Evolutionary conservation across 2,329 filamentous ascomycete genomes (phyloP).

Genomic region (Fusarium acutatum): DNA sequence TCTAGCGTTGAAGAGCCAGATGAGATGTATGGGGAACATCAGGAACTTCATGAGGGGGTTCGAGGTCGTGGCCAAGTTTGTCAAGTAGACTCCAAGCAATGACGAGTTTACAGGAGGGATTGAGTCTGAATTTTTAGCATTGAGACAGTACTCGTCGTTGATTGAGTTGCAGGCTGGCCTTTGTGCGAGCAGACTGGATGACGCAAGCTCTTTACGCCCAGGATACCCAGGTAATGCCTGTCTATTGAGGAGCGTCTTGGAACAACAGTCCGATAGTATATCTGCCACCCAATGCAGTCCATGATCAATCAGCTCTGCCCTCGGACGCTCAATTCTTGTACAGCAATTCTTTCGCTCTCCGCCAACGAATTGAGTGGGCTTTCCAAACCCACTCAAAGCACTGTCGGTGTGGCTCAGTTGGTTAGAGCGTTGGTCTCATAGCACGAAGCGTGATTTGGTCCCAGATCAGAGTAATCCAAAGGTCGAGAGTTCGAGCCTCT

Average conservation of each 20-base stretch:
- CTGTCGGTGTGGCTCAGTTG: conserved; percentile 5
- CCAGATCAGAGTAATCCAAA: background rate
- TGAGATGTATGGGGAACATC: background rate
- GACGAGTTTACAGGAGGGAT: background rate
- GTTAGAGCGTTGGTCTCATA: conserved; percentile 7
- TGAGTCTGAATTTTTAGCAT: accelerated
- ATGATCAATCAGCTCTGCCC: background rate
- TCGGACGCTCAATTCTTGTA: background rate
- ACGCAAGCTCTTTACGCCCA: background rate
- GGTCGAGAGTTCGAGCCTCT: conserved; percentile 4
- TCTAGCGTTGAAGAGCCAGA: background rate
- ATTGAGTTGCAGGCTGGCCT: background rate
- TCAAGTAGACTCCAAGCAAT: background rate
- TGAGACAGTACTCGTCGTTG: background rate
- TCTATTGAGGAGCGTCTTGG: too few relatives aligned
- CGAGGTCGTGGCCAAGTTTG: background rate
- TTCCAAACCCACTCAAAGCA: background rate
- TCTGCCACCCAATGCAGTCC: background rate
- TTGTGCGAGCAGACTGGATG: background rate
- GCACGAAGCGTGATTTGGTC: background rate
- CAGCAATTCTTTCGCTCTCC: background rate
- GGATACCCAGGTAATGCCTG: background rate
- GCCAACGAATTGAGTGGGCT: background rate
- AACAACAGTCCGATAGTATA: background rate
- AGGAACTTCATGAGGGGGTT: too few relatives aligned